Percentiles rank a stretch among this genome's conserved stretches.
phyloP scores from a whole-genome alignment of 768 basidiomycete genomes.

The Suillus fuscotomentosus region DNA sequence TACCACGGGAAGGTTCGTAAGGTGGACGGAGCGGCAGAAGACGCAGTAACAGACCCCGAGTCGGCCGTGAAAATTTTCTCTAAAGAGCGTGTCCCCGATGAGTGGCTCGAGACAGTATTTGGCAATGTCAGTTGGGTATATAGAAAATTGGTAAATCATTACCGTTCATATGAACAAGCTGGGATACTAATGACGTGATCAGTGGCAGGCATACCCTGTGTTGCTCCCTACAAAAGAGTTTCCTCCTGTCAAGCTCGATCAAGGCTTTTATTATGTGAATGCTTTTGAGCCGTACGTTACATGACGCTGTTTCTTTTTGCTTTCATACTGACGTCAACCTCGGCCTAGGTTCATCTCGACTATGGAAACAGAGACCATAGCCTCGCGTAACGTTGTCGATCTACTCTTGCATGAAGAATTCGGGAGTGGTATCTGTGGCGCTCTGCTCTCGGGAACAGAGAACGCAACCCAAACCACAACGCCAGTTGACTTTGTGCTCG shows the following conservation, averaged over 20 bases:
- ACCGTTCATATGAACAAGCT: slow-evolving; percentile 1
- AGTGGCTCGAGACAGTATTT: slow-evolving; percentile 70
- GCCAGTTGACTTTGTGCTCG: slow-evolving; percentile 52
- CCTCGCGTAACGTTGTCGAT: slow-evolving; percentile 82
- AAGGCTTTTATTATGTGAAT: slow-evolving; percentile 88
- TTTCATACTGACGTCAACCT: neutral
- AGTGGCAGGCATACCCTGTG: slow-evolving; percentile 84
- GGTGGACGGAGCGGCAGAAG: slow-evolving; percentile 20
- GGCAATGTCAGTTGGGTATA: slow-evolving; percentile 76
- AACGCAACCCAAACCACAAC: slow-evolving; percentile 12
- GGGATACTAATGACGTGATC: slow-evolving; percentile 7
- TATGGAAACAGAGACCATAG: slow-evolving; percentile 92
- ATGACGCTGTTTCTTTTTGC: slow-evolving; percentile 1
- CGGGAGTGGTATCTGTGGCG: slow-evolving; percentile 65
- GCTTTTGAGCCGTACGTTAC: slow-evolving; percentile 81
- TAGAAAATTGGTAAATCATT: slow-evolving; percentile 63
- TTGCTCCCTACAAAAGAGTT: slow-evolving; percentile 65
- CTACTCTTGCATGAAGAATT: slow-evolving; percentile 74
- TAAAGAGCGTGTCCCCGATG: slow-evolving; percentile 56
- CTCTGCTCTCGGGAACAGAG: slow-evolving; percentile 29
- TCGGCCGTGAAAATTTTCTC: slow-evolving; percentile 93
- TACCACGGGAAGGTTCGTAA: slow-evolving; percentile 63
- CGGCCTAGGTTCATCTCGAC: slow-evolving; percentile 71
- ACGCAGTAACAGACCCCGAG: slow-evolving; percentile 33
- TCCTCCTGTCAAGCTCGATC: slow-evolving; percentile 75